Base-by-base conservation (phyloP, 495 filamentous ascomycete species). In the Podospora pseudocomata region DNA sequence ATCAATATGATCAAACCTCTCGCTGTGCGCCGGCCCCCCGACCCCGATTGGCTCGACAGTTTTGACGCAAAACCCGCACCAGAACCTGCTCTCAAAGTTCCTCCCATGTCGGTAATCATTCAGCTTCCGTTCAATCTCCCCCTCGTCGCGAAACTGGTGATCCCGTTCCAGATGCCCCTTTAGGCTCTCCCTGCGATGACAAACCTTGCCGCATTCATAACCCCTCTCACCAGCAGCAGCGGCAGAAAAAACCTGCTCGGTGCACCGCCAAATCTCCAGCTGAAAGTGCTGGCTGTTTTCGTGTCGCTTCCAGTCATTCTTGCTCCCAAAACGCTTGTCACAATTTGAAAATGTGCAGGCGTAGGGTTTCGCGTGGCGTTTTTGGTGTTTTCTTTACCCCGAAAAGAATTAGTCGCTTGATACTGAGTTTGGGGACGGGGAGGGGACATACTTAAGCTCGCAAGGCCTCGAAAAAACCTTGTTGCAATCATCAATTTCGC, bases 241-340 rank as follows among this genome's bases (percentile, higher is more conserved):
- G 13, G 0, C 30, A 23, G 23, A 23, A 23, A 23, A 18, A 32
- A 61, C 30, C 23, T 28, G 53, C 75, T 81, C 73, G 49, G 81
- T 82, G 77, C 94, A 97, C n/a, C 88, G 87, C 89, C 92, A 97
- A 65, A 86, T 84, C 68, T 93, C 89, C 2, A 86, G 72, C 70
- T 90, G 87, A 69, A 87, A 89, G 74, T 97, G 94, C 75, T 96
- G 93, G 28, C 88, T 90, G 70, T 89, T 92, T 71, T 98, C 94
- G 75, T 98, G 94, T 7, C 95, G 89, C 78, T 97, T 97, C 95
- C 94, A 97, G 79, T 97, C 94, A 58, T 92, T 92, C 75, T 97
- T 97, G 80, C 91, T 93, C 49, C 95, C 94, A 71, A 97, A 97
- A 3, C 78, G 84, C 70, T 92, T 95, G 60, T 81, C 80, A 74